Conservation (phyloP, 1,139 yeast species). For the Lipomyces yarrowii region DNA sequence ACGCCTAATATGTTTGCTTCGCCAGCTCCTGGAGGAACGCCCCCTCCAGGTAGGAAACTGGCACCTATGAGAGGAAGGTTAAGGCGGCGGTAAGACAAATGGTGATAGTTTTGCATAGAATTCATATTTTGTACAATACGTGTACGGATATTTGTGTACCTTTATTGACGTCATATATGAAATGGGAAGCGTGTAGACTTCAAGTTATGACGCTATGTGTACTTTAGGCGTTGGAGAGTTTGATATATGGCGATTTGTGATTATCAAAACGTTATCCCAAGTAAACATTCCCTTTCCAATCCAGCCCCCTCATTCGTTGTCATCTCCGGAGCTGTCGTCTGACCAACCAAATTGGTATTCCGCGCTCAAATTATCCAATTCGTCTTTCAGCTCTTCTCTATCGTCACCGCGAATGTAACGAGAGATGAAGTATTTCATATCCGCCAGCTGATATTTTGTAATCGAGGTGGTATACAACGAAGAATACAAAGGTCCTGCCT, state of each 20-base stretch:
- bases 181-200: background rate
- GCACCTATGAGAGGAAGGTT: constrained; percentile 17
- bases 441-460: constrained; percentile 51
- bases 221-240: background rate
- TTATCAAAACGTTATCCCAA: background rate
- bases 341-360: constrained; percentile 57
- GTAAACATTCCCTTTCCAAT: background rate
- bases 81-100: constrained; percentile 6
- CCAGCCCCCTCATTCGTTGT: constrained; percentile 3
- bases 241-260: background rate
- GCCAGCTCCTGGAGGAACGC: constrained; percentile 13
- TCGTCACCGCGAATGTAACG: constrained; percentile 59
- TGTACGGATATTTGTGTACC: background rate
- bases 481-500: background rate
- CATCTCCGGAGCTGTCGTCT: constrained; percentile 10
- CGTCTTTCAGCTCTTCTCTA: constrained; percentile 64
- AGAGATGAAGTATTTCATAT: constrained; percentile 53
- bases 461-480: constrained; percentile 53
- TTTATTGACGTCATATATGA: background rate
- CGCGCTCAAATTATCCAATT: constrained; percentile 52
- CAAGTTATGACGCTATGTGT: background rate
- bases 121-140: background rate
- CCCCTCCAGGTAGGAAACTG: constrained; percentile 20
- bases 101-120: background rate
- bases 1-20: constrained; percentile 14